A percentile compares a stretch with the other conserved stretches of the same genome.
phyloP scores from a whole-genome alignment of 2,329 filamentous ascomycete species.

The Arthrobotrys musiformis region DNA sequence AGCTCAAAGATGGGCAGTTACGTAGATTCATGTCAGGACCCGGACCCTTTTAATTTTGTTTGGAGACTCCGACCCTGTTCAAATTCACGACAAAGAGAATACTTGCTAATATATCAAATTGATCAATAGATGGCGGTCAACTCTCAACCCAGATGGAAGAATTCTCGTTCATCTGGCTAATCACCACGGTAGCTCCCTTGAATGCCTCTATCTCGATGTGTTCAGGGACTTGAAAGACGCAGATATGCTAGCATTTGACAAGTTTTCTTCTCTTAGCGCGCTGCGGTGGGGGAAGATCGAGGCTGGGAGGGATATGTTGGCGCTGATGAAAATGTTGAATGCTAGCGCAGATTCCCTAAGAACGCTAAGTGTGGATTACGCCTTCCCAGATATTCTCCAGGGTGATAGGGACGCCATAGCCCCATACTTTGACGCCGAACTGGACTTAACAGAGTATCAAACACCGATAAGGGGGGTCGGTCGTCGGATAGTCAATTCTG shows the following conservation, averaged over 20 bases:
- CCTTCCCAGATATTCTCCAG: not conserved
- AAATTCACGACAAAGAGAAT: not conserved
- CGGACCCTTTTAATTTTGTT: not conserved
- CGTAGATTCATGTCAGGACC: not conserved
- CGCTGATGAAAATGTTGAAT: not conserved
- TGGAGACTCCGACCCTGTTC: too few relatives aligned
- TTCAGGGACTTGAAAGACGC: too few relatives aligned
- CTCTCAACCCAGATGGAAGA: not conserved
- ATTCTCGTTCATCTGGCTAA: not conserved
- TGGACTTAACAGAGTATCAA: not conserved
- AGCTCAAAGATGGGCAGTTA: not conserved
- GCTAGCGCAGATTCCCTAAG: not conserved
- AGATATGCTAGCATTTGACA: not conserved
- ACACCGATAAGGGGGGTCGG: not conserved
- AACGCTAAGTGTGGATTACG: not conserved
- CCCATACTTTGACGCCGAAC: not conserved
- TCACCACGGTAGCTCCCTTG: not conserved
- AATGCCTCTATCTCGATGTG: not conserved
- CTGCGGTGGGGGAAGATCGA: not conserved
- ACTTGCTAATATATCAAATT: not conserved
- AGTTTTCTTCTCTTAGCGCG: not conserved
- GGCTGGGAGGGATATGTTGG: not conserved
- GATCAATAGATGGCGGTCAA: not conserved
- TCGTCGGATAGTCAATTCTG: not conserved
- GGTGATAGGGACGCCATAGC: not conserved